Percentiles rank a stretch among this genome's conserved stretches.
These are phyloP conservation scores for Xylaria sp. DNA, from an alignment of 495 filamentous ascomycete genomes.

Conservation along the genomic window DNA sequence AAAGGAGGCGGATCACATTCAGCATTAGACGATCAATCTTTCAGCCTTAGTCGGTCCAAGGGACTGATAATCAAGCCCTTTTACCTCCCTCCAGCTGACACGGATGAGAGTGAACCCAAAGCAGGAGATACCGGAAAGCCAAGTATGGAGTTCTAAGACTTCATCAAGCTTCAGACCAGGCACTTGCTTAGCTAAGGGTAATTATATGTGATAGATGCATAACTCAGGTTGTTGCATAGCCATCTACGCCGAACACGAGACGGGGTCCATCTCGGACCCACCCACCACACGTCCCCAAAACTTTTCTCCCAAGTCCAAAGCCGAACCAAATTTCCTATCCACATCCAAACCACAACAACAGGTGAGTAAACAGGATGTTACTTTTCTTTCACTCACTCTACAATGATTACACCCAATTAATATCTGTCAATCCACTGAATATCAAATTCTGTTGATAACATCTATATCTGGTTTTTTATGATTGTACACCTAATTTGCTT, in stretches of 20 bases:
- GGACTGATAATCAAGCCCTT: conserved; percentile 86
- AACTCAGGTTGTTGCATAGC: background rate
- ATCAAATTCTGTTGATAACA: conserved; percentile 44
- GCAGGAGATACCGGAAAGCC: conserved; percentile 45
- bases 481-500: conserved; percentile 28
- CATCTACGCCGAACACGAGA: background rate
- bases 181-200: too few species aligned
- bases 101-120: conserved; percentile 73
- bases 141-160: conserved; percentile 69
- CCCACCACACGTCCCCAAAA: conserved; percentile 24
- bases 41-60: conserved; percentile 81
- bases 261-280: background rate
- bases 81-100: conserved; percentile 87
- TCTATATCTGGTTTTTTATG: conserved; percentile 50
- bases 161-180: background rate
- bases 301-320: conserved; percentile 34
- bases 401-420: conserved; percentile 72
- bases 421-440: conserved; percentile 94
- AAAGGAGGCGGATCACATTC: conserved; percentile 74
- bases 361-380: conserved; percentile 27
- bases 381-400: conserved; percentile 35
- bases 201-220: background rate
- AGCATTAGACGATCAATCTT: conserved; percentile 86
- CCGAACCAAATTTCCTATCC: background rate
- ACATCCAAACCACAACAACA: conserved; percentile 29